Conservation (phyloP, 208 protist species). For the Leishmania amazonensis region DNA sequence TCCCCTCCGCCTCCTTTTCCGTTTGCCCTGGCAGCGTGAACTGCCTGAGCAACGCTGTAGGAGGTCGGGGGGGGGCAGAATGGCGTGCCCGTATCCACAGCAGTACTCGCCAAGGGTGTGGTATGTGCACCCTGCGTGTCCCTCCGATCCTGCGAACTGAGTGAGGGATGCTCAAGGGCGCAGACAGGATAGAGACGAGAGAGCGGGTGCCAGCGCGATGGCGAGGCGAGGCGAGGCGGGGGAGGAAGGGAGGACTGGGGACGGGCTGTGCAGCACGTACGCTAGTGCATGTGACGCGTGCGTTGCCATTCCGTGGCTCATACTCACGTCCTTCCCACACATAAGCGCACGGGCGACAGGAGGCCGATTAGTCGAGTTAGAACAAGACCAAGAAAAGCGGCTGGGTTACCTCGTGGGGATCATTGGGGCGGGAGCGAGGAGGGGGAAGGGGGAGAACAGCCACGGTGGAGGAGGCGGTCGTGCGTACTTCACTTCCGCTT, state of each 20-base stretch:
- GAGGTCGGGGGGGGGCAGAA: neutral
- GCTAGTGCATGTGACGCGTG: neutral
- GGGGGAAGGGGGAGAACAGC: neutral
- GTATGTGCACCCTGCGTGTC: neutral
- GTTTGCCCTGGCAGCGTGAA: neutral
- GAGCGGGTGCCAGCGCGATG: neutral
- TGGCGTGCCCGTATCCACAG: neutral
- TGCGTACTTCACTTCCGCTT: neutral
- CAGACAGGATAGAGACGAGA: neutral
- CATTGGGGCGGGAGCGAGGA: neutral
- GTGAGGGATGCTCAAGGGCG: neutral
- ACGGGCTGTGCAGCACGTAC: neutral
- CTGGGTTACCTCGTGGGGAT: neutral
- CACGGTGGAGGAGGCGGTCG: neutral
- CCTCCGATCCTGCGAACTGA: neutral
- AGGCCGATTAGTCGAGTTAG: slow-evolving; percentile 1
- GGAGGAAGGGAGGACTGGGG: neutral
- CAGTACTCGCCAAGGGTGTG: neutral
- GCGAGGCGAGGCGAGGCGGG: neutral
- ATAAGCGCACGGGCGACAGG: neutral
- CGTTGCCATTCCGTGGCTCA: neutral
- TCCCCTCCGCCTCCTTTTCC: neutral
- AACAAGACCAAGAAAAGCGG: neutral
- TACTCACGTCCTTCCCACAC: neutral
- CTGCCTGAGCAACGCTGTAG: neutral